Evolutionary conservation across 306 rosid genomes (phyloP).

Genomic region (Potentilla sterilis): DNA sequence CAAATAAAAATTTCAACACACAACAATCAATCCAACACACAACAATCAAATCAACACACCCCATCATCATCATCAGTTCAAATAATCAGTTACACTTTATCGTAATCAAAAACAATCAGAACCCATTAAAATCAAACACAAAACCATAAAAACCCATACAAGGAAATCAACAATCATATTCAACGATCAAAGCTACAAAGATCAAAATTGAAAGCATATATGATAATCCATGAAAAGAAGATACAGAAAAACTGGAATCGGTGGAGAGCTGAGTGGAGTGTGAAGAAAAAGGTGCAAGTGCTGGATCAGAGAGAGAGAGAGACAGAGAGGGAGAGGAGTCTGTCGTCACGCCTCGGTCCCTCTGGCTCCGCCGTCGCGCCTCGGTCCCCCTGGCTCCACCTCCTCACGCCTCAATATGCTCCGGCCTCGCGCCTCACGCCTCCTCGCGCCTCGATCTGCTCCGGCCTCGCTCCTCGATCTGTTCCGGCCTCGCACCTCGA

Average conservation of each 20-base stretch:
- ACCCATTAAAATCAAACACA: constrained; percentile 32
- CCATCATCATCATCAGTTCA: constrained; percentile 33
- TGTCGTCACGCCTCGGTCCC: too few species aligned
- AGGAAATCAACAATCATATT: constrained; percentile 6
- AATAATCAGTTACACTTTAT: constrained; percentile 24
- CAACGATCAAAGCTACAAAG: constrained; percentile 11
- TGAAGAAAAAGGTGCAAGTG: not conserved
- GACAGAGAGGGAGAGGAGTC: too few species aligned
- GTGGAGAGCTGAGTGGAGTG: constrained; percentile 16
- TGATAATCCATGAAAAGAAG: constrained; percentile 38
- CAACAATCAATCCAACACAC: too few species aligned
- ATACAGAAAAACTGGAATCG: constrained; percentile 16
- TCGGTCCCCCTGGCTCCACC: too few species aligned
- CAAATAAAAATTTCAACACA: too few species aligned
- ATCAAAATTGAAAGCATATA: constrained; percentile 19
- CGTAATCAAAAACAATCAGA: constrained; percentile 12
- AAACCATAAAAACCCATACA: constrained; percentile 31
- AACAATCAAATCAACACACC: too few species aligned
- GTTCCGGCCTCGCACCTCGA: too few species aligned
- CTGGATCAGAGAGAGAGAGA: constrained; percentile 26
- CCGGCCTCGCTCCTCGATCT: too few species aligned
- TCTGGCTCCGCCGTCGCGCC: too few species aligned
- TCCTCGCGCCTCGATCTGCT: too few species aligned
- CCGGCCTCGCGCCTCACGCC: too few species aligned
- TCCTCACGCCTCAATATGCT: too few species aligned